Conservation (phyloP, 2,329 filamentous ascomycete genomes). For the Trichoderma polysporum region DNA sequence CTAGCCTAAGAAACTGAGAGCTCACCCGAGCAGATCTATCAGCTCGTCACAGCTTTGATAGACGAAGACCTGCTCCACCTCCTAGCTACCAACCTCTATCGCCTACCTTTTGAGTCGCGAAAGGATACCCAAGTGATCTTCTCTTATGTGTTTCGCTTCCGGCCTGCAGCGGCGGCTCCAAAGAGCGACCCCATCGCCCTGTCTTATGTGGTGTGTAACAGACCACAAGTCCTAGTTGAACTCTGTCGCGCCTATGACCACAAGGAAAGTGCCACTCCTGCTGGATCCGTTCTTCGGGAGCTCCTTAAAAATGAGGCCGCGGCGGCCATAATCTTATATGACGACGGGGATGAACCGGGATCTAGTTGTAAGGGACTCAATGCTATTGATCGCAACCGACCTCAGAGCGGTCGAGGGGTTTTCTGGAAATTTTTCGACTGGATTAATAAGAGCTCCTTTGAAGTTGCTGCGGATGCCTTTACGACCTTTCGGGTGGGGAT, state of each 20-base stretch:
- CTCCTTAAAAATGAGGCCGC: constrained; percentile 87
- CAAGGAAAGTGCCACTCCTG: constrained; percentile 87
- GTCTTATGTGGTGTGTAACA: constrained; percentile 81
- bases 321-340: constrained; percentile 87
- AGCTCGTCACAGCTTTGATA: constrained; percentile 80
- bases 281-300: constrained; percentile 85
- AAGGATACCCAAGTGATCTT: constrained; percentile 97
- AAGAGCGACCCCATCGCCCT: constrained; percentile 79
- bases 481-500: constrained; percentile 83
- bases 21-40: constrained; percentile 82
- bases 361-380: constrained; percentile 74
- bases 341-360: constrained; percentile 72
- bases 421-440: constrained; percentile 98
- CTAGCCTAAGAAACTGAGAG: constrained; percentile 70
- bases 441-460: constrained; percentile 95
- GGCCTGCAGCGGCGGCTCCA: constrained; percentile 64
- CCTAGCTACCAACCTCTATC: constrained; percentile 78
- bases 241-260: constrained; percentile 87
- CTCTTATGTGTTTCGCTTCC: constrained; percentile 90
- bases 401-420: constrained; percentile 76
- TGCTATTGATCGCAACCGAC: constrained; percentile 72
- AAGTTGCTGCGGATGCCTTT: constrained; percentile 95
- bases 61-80: constrained; percentile 86
- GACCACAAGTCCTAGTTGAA: constrained; percentile 83
- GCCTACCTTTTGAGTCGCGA: constrained; percentile 89